phyloP scores from a whole-genome alignment of 805 yeast species.

The Candida suzukii region DNA sequence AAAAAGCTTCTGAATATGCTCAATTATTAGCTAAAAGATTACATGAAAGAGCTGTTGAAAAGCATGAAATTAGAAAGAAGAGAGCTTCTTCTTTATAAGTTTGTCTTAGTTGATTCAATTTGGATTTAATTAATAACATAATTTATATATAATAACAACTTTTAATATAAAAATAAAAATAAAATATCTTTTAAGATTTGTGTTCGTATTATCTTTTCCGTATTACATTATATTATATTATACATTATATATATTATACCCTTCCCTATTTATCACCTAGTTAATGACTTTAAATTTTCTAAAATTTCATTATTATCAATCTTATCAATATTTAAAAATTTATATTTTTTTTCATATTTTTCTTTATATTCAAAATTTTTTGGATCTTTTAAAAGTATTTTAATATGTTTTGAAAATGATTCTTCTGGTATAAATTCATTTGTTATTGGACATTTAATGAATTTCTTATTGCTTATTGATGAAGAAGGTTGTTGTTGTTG shows the following conservation, averaged over 20 bases:
- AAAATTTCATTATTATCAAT: slow-evolving; percentile 50
- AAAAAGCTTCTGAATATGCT: slow-evolving; percentile 99
- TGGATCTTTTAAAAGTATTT: slow-evolving; percentile 69
- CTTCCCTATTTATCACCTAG: slow-evolving; percentile 3
- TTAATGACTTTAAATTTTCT: slow-evolving; percentile 46
- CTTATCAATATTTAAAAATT: slow-evolving; percentile 20
- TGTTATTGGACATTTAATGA: slow-evolving; percentile 74
- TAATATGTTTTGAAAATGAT: slow-evolving; percentile 65
- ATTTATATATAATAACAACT: not conserved
- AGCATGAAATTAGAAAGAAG: slow-evolving; percentile 98
- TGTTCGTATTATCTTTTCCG: too few relatives aligned
- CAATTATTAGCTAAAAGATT: slow-evolving; percentile 97
- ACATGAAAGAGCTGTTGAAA: slow-evolving; percentile 96
- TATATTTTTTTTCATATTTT: slow-evolving; percentile 51
- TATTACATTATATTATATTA: too few relatives aligned
- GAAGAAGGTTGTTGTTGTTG: slow-evolving; percentile 4
- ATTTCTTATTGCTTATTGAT: slow-evolving; percentile 14
- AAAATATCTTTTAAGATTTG: too few relatives aligned
- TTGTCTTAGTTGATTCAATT: slow-evolving; percentile 29
- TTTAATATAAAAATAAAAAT: slow-evolving; percentile 1
- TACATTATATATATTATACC: slow-evolving; percentile 1
- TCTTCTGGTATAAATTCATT: slow-evolving; percentile 62
- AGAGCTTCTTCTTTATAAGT: slow-evolving; percentile 98
- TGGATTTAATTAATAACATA: not conserved
- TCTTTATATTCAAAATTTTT: slow-evolving; percentile 63